These are phyloP conservation scores for Picea abies DNA, from an alignment of 83 land plant genomes.

Conservation along the genomic window DNA sequence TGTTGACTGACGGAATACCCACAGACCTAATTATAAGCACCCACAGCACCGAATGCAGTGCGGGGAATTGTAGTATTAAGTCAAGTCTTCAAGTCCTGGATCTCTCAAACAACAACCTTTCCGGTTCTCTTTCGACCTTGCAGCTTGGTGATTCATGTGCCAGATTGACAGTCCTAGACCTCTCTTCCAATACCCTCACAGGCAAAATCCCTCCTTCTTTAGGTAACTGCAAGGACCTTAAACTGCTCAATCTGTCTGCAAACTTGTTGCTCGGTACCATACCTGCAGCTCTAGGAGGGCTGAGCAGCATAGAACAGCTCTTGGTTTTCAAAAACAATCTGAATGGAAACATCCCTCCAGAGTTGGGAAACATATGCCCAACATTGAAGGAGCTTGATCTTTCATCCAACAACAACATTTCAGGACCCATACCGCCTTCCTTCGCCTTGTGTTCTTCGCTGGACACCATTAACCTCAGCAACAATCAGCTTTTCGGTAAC, in stretches of 20 bases:
- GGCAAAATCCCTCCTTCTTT: constrained; percentile 18
- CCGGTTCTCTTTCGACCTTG: constrained; percentile 17
- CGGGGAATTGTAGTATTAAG: constrained; percentile 12
- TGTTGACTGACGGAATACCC: constrained; percentile 15
- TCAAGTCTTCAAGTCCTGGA: constrained; percentile 16
- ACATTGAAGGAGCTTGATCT: constrained; percentile 56
- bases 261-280: constrained; percentile 30
- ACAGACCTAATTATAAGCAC: constrained; percentile 7
- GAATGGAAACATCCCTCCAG: constrained; percentile 51
- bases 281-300: constrained; percentile 32
- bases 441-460: constrained; percentile 50
- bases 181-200: constrained; percentile 23
- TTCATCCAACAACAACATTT: constrained; percentile 36
- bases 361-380: constrained; percentile 32
- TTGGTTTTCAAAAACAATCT: constrained; percentile 47
- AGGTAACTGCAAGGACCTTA: constrained; percentile 15
- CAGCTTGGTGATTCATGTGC: neutral
- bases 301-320: constrained; percentile 24
- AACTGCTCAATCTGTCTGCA: constrained; percentile 21
- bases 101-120: constrained; percentile 21
- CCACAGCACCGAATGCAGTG: neutral
- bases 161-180: constrained; percentile 3
- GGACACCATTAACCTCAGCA: constrained; percentile 30
- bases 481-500: constrained; percentile 54
- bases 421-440: constrained; percentile 42